Percentiles rank a stretch among this genome's conserved stretches.
phyloP scores from a whole-genome alignment of 2,329 filamentous ascomycete genomes.

The Alternaria brassicicola region DNA sequence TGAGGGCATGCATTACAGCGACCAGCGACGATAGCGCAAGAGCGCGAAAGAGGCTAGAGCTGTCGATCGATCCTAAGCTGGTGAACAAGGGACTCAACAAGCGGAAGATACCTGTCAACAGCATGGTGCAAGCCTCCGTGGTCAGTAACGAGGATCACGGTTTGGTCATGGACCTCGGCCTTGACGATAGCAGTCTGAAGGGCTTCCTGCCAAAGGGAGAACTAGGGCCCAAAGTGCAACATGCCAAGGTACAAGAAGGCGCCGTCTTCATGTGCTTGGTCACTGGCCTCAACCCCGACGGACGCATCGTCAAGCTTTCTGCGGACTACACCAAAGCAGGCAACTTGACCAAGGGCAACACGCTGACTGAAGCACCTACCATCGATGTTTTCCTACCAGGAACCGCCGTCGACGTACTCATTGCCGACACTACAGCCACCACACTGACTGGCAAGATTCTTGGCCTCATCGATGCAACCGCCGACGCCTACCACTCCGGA shows the following conservation, averaged over 20 bases:
- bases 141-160: conserved; percentile 95
- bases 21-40: conserved; percentile 73
- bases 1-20: conserved; percentile 82
- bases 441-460: conserved; percentile 91
- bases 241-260: conserved; percentile 77
- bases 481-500: conserved; percentile 88
- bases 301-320: conserved; percentile 86
- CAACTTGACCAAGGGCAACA: conserved; percentile 68
- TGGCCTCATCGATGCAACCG: conserved; percentile 87
- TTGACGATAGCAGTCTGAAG: conserved; percentile 69
- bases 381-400: conserved; percentile 91
- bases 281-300: conserved; percentile 73
- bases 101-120: conserved; percentile 75
- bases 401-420: conserved; percentile 82
- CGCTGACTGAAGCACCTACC: conserved; percentile 77
- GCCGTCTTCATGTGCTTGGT: conserved; percentile 84
- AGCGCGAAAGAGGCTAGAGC: conserved; percentile 80
- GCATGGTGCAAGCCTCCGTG: conserved; percentile 85
- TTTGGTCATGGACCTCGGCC: conserved; percentile 87
- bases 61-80: conserved; percentile 80
- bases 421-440: conserved; percentile 74
- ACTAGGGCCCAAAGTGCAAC: conserved; percentile 68
- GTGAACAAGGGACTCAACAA: conserved; percentile 77
- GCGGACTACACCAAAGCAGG: conserved; percentile 73
- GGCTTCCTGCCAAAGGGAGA: conserved; percentile 89